These are phyloP conservation scores for Talaromyces stipitatus DNA, from an alignment of 495 filamentous ascomycete species.

Conservation along the genomic window DNA sequence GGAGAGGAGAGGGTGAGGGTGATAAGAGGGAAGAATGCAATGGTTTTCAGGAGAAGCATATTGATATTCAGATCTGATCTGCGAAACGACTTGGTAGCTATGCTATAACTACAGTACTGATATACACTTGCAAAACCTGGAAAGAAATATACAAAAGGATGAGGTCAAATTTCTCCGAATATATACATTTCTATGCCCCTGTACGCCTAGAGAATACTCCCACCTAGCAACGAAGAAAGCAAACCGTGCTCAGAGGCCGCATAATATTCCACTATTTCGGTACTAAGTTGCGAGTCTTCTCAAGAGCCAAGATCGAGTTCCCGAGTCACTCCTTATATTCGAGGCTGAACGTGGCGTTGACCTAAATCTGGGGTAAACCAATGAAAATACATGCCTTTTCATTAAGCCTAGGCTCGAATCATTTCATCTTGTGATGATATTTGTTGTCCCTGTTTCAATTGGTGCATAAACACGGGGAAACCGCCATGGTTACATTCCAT, in stretches of 20 bases:
- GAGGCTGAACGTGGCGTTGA: not conserved
- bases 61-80: not conserved
- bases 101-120: not conserved
- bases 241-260: too few relatives aligned
- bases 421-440: not conserved
- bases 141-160: too few relatives aligned
- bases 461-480: not conserved
- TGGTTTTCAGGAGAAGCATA: not conserved
- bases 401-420: not conserved
- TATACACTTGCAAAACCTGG: too few relatives aligned
- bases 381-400: not conserved
- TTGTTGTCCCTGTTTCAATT: not conserved
- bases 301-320: not conserved
- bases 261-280: too few relatives aligned
- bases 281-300: too few relatives aligned
- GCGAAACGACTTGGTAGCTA: not conserved
- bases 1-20: slow-evolving; percentile 6
- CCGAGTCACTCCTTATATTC: not conserved
- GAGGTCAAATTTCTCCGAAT: too few relatives aligned
- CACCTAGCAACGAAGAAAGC: too few relatives aligned
- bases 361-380: slow-evolving; percentile 1
- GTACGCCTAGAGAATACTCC: too few relatives aligned
- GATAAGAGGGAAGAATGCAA: slow-evolving; percentile 4
- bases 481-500: not conserved
- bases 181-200: too few relatives aligned